Evolutionary conservation across 2,329 filamentous ascomycete species (phyloP).

Genomic region (Lizonia empirigonia): DNA sequence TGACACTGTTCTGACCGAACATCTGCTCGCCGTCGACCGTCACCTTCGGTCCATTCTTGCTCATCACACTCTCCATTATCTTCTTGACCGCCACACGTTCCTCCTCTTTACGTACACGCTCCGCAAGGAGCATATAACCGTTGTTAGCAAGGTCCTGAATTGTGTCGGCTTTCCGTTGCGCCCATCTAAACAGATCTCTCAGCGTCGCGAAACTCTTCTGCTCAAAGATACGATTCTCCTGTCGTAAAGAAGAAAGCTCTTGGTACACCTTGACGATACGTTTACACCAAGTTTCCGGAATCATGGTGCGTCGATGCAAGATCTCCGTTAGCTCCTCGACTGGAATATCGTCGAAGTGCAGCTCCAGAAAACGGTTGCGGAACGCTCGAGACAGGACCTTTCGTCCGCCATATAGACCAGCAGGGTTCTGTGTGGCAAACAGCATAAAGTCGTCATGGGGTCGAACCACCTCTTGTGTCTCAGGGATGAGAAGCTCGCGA

Average conservation of each 20-base stretch:
- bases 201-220: conserved; percentile 97
- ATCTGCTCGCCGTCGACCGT: conserved; percentile 74
- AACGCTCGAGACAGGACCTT: conserved; percentile 95
- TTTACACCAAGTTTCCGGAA: conserved; percentile 88
- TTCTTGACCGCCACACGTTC: conserved; percentile 84
- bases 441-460: conserved; percentile 97
- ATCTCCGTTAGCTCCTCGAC: conserved; percentile 93
- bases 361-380: conserved; percentile 92
- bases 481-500: conserved; percentile 89
- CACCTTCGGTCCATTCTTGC: conserved; percentile 61
- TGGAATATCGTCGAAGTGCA: conserved; percentile 98
- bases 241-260: conserved; percentile 85
- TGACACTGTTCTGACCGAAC: conserved; percentile 62
- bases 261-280: conserved; percentile 94
- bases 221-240: conserved; percentile 91
- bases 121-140: conserved; percentile 94
- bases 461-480: conserved; percentile 91
- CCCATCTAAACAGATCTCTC: conserved; percentile 95
- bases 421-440: conserved; percentile 96
- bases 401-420: conserved; percentile 91
- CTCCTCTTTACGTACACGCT: conserved; percentile 89
- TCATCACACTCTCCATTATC: conserved; percentile 90
- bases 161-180: conserved; percentile 79
- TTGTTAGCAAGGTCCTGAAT: conserved; percentile 88
- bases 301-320: conserved; percentile 82